Percentiles rank a stretch among this genome's conserved stretches.
phyloP scores from a whole-genome alignment of 164 flowering plant genomes.

The Platanus orientalis region DNA sequence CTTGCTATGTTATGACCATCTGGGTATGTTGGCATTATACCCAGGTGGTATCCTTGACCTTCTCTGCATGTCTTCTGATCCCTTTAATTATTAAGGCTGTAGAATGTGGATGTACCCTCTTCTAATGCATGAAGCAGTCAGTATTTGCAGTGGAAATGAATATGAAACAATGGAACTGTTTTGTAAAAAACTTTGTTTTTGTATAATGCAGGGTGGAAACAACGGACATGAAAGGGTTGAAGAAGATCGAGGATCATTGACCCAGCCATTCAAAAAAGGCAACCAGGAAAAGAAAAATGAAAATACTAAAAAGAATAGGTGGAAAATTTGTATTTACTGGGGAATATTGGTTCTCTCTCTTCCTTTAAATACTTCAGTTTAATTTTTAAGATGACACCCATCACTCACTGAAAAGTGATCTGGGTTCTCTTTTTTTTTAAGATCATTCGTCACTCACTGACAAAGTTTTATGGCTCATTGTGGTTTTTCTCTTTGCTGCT shows the following conservation, averaged over 20 bases:
- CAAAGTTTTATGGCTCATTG: no score
- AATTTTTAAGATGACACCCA: neutral
- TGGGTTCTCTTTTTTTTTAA: no score
- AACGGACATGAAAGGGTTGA: conserved; percentile 87
- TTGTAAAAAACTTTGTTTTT: neutral
- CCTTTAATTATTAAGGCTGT: no score
- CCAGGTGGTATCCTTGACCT: no score
- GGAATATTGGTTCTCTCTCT: neutral
- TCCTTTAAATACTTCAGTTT: neutral
- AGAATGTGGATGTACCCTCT: neutral
- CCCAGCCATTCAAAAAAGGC: neutral
- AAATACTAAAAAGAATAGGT: neutral
- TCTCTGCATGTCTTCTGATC: no score
- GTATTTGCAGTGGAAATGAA: no score
- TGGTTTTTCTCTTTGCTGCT: no score
- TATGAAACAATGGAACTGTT: neutral
- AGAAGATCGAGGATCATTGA: conserved; percentile 87
- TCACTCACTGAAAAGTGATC: no score
- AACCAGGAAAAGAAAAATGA: neutral
- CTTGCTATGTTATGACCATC: no score
- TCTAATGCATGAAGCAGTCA: no score
- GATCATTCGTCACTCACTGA: no score
- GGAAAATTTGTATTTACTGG: neutral
- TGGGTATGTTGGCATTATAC: no score
- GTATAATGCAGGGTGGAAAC: conserved; percentile 69